These are phyloP conservation scores for Didymella segeticola DNA, from an alignment of 2,329 filamentous ascomycete genomes.

Conservation along the genomic window DNA sequence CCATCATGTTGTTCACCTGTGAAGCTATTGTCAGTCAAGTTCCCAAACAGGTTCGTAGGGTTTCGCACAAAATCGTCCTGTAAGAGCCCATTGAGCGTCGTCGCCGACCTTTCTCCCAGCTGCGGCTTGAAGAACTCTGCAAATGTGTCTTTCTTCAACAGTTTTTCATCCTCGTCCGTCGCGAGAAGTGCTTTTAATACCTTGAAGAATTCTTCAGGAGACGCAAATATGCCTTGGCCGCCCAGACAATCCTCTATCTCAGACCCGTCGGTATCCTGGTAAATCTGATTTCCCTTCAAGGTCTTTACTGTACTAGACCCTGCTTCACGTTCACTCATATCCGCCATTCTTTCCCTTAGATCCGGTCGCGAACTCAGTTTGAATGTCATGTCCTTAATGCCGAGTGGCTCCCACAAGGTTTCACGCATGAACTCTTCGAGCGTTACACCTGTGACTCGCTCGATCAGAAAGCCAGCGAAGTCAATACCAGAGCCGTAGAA, in stretches of 20 bases:
- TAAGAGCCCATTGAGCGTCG: conserved; percentile 46
- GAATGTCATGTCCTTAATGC: conserved; percentile 62
- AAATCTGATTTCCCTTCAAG: conserved; percentile 15
- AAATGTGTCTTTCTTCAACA: conserved; percentile 35
- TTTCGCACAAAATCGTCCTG: conserved; percentile 24
- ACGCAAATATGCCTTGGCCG: conserved; percentile 33
- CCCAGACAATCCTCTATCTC: conserved; percentile 35
- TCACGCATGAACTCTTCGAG: conserved; percentile 68
- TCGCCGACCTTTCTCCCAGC: conserved; percentile 24
- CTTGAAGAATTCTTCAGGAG: conserved; percentile 39
- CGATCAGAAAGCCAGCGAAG: conserved; percentile 57
- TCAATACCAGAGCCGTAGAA: conserved; percentile 57
- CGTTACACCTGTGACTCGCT: conserved; percentile 54
- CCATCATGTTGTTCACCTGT: conserved; percentile 34
- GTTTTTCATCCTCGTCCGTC: conserved; percentile 30
- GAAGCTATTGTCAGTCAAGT: not conserved
- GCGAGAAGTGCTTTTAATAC: conserved; percentile 38
- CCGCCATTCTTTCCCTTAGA: conserved; percentile 34
- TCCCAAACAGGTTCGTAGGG: not conserved
- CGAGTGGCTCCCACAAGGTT: conserved; percentile 54
- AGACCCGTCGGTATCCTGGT: conserved; percentile 22
- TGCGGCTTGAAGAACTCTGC: conserved; percentile 43
- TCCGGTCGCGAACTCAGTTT: conserved; percentile 47
- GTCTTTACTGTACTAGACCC: conserved; percentile 20
- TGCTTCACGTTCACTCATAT: conserved; percentile 31